A percentile compares a stretch with the other conserved stretches of the same genome.
phyloP scores from a whole-genome alignment of 2,329 filamentous ascomycete species.

The Albifimbria verrucaria region DNA sequence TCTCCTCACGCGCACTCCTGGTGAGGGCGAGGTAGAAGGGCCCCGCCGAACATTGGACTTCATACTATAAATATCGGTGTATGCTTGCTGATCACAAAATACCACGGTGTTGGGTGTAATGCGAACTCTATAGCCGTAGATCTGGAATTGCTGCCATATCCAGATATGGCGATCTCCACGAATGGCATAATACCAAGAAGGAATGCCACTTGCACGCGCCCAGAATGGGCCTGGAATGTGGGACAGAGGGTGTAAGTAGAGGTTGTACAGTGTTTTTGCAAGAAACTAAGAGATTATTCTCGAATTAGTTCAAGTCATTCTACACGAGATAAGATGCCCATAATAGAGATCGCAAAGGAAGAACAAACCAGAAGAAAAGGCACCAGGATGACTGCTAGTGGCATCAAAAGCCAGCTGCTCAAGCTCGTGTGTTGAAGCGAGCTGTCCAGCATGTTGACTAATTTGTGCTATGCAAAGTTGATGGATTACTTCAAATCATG shows the following conservation, averaged over 20 bases:
- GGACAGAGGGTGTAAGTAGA: conserved; percentile 4
- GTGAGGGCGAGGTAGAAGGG: conserved; percentile 2
- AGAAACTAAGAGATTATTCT: not conserved
- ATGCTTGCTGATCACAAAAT: conserved; percentile 4
- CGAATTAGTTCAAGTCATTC: not conserved
- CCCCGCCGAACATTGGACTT: conserved; percentile 8
- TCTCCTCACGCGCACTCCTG: not conserved
- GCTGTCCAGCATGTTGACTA: no score
- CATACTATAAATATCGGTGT: conserved; percentile 3
- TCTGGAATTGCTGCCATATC: conserved; percentile 7
- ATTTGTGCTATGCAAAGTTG: no score
- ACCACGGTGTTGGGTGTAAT: conserved; percentile 4
- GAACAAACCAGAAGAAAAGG: no score
- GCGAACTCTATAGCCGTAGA: conserved; percentile 3
- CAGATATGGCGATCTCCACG: conserved; percentile 4
- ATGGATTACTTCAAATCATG: no score
- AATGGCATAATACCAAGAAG: conserved; percentile 4
- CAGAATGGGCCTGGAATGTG: conserved; percentile 5
- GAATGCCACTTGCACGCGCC: conserved; percentile 3
- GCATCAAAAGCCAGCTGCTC: no score
- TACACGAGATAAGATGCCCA: no score
- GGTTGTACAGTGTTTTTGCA: conserved; percentile 3
- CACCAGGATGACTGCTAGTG: no score
- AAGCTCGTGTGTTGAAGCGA: no score
- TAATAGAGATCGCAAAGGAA: no score